Conservation (phyloP, 2,329 filamentous ascomycete genomes). For the Hymenoscyphus fructigenus region DNA sequence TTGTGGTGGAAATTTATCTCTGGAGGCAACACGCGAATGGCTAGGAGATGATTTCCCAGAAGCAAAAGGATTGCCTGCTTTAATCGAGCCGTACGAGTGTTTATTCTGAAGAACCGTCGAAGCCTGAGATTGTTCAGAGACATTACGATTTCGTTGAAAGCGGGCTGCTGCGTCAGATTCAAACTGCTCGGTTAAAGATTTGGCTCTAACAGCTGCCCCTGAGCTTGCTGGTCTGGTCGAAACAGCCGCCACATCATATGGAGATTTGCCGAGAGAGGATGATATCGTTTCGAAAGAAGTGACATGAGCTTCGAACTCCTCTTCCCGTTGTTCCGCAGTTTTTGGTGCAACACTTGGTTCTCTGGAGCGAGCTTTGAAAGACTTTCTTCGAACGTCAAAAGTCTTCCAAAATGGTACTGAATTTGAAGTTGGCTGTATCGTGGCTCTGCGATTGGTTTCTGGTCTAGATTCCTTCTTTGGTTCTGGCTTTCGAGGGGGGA, state of each 20-base stretch:
- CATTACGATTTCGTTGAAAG: conserved; percentile 15
- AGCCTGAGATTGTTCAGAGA: conserved; percentile 10
- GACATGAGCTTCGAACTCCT: conserved; percentile 30
- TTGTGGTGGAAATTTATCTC: conserved; percentile 18
- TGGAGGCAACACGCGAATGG: conserved; percentile 10
- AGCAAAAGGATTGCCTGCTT: conserved; percentile 11
- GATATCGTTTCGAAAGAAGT: conserved; percentile 27
- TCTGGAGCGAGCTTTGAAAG: conserved; percentile 7
- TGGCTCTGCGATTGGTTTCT: conserved; percentile 20
- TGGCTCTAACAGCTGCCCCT: conserved; percentile 18
- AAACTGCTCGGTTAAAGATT: conserved; percentile 28
- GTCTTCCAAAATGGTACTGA: conserved; percentile 12
- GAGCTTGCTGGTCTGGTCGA: conserved; percentile 12
- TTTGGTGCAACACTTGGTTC: conserved; percentile 10
- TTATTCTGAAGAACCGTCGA: conserved; percentile 10
- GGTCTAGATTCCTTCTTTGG: conserved; percentile 15
- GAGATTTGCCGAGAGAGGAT: conserved; percentile 26
- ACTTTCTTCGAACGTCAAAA: conserved; percentile 8
- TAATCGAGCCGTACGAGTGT: conserved; percentile 21
- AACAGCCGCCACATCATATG: conserved; percentile 29
- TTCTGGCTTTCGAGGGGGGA: conserved; percentile 10
- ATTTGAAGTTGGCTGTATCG: conserved; percentile 15
- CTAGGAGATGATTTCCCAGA: conserved; percentile 3
- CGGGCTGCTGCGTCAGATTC: conserved; percentile 25
- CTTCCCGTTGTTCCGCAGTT: conserved; percentile 10